These are phyloP conservation scores for Aristolochia californica DNA, from an alignment of 164 flowering plant species.

Conservation along the genomic window DNA sequence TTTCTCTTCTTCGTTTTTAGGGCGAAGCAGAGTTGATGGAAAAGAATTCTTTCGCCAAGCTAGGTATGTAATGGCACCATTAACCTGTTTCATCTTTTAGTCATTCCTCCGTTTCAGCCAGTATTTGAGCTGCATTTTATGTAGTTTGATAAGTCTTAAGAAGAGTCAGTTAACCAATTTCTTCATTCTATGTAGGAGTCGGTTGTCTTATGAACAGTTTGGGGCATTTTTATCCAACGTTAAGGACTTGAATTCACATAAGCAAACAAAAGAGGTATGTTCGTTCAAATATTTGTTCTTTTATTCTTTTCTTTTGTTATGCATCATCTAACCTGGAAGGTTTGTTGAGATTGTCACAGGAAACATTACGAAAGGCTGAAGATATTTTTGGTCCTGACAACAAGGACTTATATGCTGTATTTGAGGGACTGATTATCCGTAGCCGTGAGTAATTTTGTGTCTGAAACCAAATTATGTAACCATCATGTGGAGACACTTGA, in stretches of 20 bases:
- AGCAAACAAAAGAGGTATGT: constrained; percentile 73
- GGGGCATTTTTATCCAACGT: constrained; percentile 86
- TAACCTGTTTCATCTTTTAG: not conserved
- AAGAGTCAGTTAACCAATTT: constrained; percentile 2
- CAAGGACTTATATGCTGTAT: constrained; percentile 66
- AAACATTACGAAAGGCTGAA: constrained; percentile 71
- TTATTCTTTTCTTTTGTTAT: not conserved
- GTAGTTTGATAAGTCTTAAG: not conserved
- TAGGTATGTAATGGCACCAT: constrained; percentile 32
- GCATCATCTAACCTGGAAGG: not conserved
- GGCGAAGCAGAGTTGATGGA: constrained; percentile 81
- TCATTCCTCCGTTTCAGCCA: not conserved
- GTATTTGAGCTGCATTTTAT: not conserved
- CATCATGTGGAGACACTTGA: no score
- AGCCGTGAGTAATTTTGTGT: constrained; percentile 17
- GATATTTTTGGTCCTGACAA: constrained; percentile 83
- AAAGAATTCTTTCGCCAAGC: constrained; percentile 97
- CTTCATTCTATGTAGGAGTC: constrained; percentile 38
- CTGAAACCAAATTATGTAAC: no score
- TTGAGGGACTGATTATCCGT: constrained; percentile 74
- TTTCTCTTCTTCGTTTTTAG: constrained; percentile 21
- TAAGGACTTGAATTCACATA: constrained; percentile 86
- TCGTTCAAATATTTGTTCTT: not conserved
- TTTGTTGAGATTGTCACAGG: constrained; percentile 31
- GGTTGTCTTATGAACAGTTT: constrained; percentile 89